Percentiles rank a stretch among this genome's conserved stretches.
Evolutionary conservation across 2,329 filamentous ascomycete species (phyloP).

Genomic region (Paraconiothyrium sp.): DNA sequence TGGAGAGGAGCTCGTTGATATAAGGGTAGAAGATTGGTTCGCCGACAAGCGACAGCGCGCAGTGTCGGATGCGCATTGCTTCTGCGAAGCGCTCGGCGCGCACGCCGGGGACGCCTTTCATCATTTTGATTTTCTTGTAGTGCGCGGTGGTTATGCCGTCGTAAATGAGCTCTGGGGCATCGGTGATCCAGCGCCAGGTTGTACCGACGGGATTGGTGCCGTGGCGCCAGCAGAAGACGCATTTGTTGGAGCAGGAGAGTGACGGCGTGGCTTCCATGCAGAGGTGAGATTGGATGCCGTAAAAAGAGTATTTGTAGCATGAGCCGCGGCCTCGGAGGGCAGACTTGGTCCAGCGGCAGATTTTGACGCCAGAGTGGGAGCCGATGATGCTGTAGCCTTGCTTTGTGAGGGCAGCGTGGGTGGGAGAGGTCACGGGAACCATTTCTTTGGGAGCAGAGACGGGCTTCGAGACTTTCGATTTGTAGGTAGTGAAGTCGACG

Average conservation of each 20-base stretch:
- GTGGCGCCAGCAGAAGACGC: constrained; percentile 98
- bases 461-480: constrained; percentile 61
- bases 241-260: constrained; percentile 96
- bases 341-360: constrained; percentile 98
- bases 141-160: constrained; percentile 89
- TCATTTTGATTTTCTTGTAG: constrained; percentile 97
- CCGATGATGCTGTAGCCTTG: constrained; percentile 97
- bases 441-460: constrained; percentile 76
- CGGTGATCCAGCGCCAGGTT: constrained; percentile 95
- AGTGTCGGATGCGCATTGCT: constrained; percentile 92
- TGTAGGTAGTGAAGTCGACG: constrained; percentile 85
- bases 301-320: constrained; percentile 98
- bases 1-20: constrained; percentile 88
- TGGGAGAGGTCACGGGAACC: constrained; percentile 91
- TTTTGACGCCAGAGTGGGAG: constrained; percentile 95
- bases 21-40: constrained; percentile 99
- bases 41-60: constrained; percentile 88
- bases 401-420: constrained; percentile 88
- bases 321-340: constrained; percentile 91
- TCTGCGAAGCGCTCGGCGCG: constrained; percentile 91
- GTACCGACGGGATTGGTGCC: constrained; percentile 97
- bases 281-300: constrained; percentile 93
- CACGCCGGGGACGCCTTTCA: constrained; percentile 92
- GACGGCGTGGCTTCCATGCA: constrained; percentile 99
- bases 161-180: constrained; percentile 89